Evolutionary conservation across 768 basidiomycete genomes (phyloP), one percentile per base, ranked within the genome.

Genomic region (Zangia roseola): DNA sequence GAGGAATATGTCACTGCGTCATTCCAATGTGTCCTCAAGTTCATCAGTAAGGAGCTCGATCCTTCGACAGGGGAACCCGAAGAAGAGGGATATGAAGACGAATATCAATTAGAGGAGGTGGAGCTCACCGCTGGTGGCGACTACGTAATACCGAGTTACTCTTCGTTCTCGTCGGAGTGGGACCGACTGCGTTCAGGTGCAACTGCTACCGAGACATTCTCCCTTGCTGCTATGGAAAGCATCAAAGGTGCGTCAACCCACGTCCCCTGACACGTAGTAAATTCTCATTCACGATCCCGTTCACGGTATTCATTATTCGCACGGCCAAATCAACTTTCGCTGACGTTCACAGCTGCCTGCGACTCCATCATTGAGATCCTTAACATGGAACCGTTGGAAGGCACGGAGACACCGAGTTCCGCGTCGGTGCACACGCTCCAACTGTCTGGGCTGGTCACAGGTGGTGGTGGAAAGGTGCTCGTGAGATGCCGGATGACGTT

Each of bases 21-120:
- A 16, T 97, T 97, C 82, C 79, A 80, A 53, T 97, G 93, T 64
- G 81, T 84, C 9, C 84, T 99, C 68, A 93, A 92, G 69, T 99
- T 97, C 64, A 74, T 94, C 59, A 94, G 91, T 74, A 99, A 98
- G 70, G 97, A 99, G 65, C 81, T 98, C 16, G 97, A 99, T 69
- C 97, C 97, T 12, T 80, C 88, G 38, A 94, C 90, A 13, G 94
- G 94, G 20, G 85, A 91, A 62, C 97, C 97, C 9, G 97, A 99
- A 70, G 92, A 90, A 55, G 94, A 97, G 45, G 97, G 97, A n/a
- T 99, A 98, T 68, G 91, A 94, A 63, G 97, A 98, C 72, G 95
- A 98, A 70, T 99, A 99, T 70, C 91, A 92, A 68, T 74, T 97
- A 36, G 97, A 99, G 68, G 97, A 98, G 53, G 82, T 97, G 48